phyloP scores from a whole-genome alignment of 257 asterid genomes.

The Anisodus acutangulus region DNA sequence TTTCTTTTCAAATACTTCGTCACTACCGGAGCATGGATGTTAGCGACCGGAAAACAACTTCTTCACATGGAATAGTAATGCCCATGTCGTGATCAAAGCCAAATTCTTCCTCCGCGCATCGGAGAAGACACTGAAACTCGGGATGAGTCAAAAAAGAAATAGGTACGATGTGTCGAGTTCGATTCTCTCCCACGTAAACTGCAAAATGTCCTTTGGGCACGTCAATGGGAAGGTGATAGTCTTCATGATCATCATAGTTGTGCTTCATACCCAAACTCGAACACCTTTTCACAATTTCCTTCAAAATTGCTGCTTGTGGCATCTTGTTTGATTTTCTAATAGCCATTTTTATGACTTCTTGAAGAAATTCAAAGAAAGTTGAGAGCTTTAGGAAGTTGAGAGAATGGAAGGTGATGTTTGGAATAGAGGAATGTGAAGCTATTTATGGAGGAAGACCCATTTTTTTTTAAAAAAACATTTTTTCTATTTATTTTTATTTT shows the following conservation, averaged over 20 bases:
- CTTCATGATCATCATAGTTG: slow-evolving; percentile 27
- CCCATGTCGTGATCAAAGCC: slow-evolving; percentile 62
- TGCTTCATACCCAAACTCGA: slow-evolving; percentile 55
- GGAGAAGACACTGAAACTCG: slow-evolving; percentile 50
- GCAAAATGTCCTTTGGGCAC: slow-evolving; percentile 61
- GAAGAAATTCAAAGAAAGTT: background rate
- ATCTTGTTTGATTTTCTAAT: slow-evolving; percentile 46
- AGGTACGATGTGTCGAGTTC: slow-evolving; percentile 53
- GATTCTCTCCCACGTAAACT: slow-evolving; percentile 55
- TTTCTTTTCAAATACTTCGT: background rate
- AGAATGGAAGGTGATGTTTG: slow-evolving; percentile 26
- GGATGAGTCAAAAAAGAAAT: slow-evolving; percentile 54
- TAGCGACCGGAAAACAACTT: slow-evolving; percentile 51
- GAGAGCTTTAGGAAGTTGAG: background rate
- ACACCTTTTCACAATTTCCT: slow-evolving; percentile 53
- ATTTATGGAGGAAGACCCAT: slow-evolving; percentile 47
- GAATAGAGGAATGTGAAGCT: slow-evolving; percentile 36
- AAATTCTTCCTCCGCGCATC: slow-evolving; percentile 55
- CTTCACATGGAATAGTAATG: slow-evolving; percentile 57
- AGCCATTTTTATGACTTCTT: slow-evolving; percentile 36
- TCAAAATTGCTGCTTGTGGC: slow-evolving; percentile 46
- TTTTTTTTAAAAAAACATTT: background rate
- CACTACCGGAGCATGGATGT: slow-evolving; percentile 54
- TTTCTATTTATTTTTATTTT: background rate
- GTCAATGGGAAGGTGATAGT: slow-evolving; percentile 48